phyloP scores from a whole-genome alignment of 306 rosid species.

The Lathyrus oleraceus region DNA sequence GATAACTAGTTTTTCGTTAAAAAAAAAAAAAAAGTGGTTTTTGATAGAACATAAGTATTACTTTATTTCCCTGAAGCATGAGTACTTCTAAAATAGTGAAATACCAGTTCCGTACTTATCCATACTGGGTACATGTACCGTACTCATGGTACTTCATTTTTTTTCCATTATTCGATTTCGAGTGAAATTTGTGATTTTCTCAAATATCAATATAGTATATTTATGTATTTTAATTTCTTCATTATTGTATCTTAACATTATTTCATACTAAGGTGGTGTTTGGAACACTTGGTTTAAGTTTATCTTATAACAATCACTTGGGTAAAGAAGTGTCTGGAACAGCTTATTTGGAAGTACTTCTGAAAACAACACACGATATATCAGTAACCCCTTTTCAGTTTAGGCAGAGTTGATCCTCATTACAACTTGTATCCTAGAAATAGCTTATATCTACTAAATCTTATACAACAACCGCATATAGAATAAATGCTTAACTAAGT shows the following conservation, averaged over 20 bases:
- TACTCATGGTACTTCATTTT: too few species aligned
- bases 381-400: neutral
- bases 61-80: too few species aligned
- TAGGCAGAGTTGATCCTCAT: neutral
- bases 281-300: neutral
- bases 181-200: too few species aligned
- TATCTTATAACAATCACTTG: neutral
- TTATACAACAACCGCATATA: neutral
- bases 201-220: too few species aligned
- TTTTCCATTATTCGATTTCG: too few species aligned
- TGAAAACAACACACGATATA: neutral
- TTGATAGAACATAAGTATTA: neutral
- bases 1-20: neutral
- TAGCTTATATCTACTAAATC: neutral
- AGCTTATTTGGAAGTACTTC: neutral
- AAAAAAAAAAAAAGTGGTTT: neutral
- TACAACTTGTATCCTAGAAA: neutral
- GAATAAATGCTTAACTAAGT: neutral
- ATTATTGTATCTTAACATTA: too few species aligned
- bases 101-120: too few species aligned
- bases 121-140: too few species aligned
- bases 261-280: neutral
- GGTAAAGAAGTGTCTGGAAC: neutral
- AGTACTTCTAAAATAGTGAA: too few species aligned
- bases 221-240: too few species aligned